Evolutionary conservation across 805 yeast species (phyloP), one percentile per base, ranked within the genome.

Genomic region (Ogataea pilisensis): DNA sequence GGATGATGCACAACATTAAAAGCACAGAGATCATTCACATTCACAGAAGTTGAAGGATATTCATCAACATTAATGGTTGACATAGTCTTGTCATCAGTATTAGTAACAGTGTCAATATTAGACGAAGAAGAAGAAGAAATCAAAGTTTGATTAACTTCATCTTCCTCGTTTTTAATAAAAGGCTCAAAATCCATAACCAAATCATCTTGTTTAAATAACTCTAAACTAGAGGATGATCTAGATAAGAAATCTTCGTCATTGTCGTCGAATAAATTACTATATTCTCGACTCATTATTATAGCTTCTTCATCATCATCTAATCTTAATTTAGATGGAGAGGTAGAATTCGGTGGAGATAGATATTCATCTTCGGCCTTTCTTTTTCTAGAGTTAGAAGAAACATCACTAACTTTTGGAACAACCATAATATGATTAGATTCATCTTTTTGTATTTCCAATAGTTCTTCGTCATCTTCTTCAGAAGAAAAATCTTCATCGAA

Each of bases 1-100:
- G 66, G 64, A 63, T 60, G 64, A 60, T 63, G 68, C 68, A 63
- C 65, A 53, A 58, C 57, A 55, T 62, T 61, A 61, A 55, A 58
- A 50, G 59, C 57, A 49, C 61, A 53, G 51, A 54, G 58, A 54
- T 22, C 26, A 11, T 50, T n/a, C n/a, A n/a, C 57, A 42, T 56
- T 60, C 57, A 59, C 53, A 30, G 43, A 31, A 28, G 20, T 25
- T 31, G 42, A 14, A 45, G 41, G 45, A 38, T 39, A 49, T 30
- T 30, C 42, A 37, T 45, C 52, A 41, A 35, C 43, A 28, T 48
- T 47, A 35, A 45, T 21, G 20, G 16, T 26, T 19, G 31, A 6
- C n/a, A 30, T 26, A 8, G n/a, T 25, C 11, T 22, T 20, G 19
- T 5, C 14, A 27, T 27, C 26, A 32, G 17, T 17, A 27, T 26